Percentiles rank a stretch among this genome's conserved stretches.
These are phyloP conservation scores for Aspergillus viridinutans DNA, from an alignment of 2,329 filamentous ascomycete species.

Conservation along the genomic window DNA sequence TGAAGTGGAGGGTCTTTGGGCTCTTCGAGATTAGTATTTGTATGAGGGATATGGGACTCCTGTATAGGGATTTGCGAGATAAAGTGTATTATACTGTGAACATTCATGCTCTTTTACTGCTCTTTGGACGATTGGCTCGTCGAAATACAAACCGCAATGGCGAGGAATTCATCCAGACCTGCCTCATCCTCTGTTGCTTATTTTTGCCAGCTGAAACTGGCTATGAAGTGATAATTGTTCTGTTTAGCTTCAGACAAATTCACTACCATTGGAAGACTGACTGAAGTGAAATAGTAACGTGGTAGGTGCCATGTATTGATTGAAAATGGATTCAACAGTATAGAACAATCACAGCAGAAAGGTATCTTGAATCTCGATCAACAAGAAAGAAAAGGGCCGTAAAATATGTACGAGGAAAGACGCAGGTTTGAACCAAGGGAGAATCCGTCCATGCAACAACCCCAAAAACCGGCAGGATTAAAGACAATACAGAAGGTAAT, in stretches of 20 bases:
- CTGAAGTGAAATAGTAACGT: neutral
- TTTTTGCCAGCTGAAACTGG: neutral
- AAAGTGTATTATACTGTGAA: neutral
- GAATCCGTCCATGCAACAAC: neutral
- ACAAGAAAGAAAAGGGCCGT: neutral
- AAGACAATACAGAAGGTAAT: neutral
- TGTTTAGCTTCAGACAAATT: neutral
- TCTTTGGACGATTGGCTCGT: neutral
- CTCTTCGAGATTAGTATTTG: neutral
- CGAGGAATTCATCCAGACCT: neutral
- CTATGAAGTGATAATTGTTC: neutral
- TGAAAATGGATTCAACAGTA: neutral
- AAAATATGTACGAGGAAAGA: conserved; percentile 2
- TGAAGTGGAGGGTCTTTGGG: neutral
- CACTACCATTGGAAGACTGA: neutral
- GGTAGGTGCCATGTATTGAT: neutral
- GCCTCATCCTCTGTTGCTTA: neutral
- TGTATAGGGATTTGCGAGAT: neutral
- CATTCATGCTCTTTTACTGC: neutral
- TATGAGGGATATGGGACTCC: neutral
- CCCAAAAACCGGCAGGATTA: neutral
- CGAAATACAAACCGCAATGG: no score
- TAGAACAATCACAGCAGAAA: neutral
- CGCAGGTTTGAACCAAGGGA: neutral
- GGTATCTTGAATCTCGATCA: neutral